Conservation (phyloP, 2,329 filamentous ascomycete genomes). For the Fusarium beomiforme region DNA sequence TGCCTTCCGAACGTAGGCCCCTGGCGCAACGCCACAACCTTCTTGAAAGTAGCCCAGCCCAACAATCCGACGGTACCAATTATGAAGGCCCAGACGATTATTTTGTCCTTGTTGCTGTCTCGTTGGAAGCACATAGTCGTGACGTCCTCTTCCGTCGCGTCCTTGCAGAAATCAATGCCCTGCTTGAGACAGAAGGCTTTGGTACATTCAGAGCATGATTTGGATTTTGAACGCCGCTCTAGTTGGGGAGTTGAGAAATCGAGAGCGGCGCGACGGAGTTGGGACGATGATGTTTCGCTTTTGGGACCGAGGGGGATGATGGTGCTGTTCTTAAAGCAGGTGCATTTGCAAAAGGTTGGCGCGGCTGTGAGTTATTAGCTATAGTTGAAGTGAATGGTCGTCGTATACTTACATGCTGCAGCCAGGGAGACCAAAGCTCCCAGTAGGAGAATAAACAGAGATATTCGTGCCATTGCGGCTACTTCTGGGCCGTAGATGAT, state of each 20-base stretch:
- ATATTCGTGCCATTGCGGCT: constrained; percentile 54
- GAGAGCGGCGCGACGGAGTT: constrained; percentile 39
- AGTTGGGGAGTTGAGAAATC: constrained; percentile 22
- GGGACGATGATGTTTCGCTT: constrained; percentile 37
- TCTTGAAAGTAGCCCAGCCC: constrained; percentile 67
- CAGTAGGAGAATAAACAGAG: constrained; percentile 50
- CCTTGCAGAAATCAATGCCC: constrained; percentile 70
- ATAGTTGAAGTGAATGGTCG: not conserved
- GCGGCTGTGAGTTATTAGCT: constrained; percentile 57
- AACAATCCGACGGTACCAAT: constrained; percentile 67
- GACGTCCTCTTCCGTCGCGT: constrained; percentile 69
- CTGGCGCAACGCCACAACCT: constrained; percentile 55
- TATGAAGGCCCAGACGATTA: constrained; percentile 73
- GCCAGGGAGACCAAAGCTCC: constrained; percentile 49
- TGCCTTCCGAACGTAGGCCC: constrained; percentile 45
- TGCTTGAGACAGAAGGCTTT: constrained; percentile 71
- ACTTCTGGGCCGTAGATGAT: constrained; percentile 2
- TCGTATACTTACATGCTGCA: constrained; percentile 56
- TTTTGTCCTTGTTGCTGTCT: constrained; percentile 72
- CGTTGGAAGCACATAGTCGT: constrained; percentile 73
- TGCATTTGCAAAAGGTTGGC: constrained; percentile 76
- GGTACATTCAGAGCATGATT: constrained; percentile 70
- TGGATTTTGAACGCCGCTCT: constrained; percentile 50
- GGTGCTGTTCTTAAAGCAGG: constrained; percentile 75
- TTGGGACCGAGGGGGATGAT: constrained; percentile 69